Evolutionary conservation across 2,329 filamentous ascomycete species (phyloP).

Genomic region (Fusarium heterosporum): DNA sequence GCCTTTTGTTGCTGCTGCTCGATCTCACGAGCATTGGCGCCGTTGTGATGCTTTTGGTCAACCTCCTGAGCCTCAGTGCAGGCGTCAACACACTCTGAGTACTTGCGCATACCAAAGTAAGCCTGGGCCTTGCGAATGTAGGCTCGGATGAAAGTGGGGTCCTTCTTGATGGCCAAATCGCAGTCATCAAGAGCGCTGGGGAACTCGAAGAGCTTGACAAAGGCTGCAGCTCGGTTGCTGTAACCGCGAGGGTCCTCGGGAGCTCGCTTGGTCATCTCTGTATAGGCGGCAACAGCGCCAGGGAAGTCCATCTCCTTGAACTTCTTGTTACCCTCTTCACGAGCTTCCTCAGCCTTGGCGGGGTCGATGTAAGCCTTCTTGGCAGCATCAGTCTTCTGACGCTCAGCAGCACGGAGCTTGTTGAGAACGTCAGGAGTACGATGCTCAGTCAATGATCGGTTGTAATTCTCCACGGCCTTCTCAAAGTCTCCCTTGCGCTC

Average conservation of each 20-base stretch:
- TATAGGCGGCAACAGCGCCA: conserved; percentile 91
- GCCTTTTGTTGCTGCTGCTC: conserved; percentile 96
- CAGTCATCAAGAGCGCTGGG: conserved; percentile 94
- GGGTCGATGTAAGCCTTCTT: conserved; percentile 88
- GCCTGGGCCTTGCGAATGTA: conserved; percentile 98
- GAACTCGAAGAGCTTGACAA: conserved; percentile 97
- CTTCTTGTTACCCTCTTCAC: conserved; percentile 93
- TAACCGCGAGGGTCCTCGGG: conserved; percentile 94
- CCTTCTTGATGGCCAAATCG: conserved; percentile 88
- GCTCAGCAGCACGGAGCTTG: conserved; percentile 93
- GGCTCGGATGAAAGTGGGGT: conserved; percentile 91
- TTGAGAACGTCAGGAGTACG: conserved; percentile 92
- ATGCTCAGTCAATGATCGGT: conserved; percentile 95
- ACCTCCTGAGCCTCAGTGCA: conserved; percentile 84
- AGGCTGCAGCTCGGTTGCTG: conserved; percentile 95
- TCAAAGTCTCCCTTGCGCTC: conserved; percentile 87
- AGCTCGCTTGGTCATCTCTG: conserved; percentile 95
- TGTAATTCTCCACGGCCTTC: conserved; percentile 88
- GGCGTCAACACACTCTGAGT: conserved; percentile 91
- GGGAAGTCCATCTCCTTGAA: conserved; percentile 99
- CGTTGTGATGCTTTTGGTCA: conserved; percentile 74
- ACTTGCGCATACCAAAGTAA: conserved; percentile 97
- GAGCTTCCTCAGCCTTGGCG: conserved; percentile 92
- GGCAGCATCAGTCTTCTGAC: conserved; percentile 80
- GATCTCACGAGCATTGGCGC: conserved; percentile 90